phyloP scores from a whole-genome alignment of 2,329 filamentous ascomycete species.

The Chrysoporthe deuterocubensis region DNA sequence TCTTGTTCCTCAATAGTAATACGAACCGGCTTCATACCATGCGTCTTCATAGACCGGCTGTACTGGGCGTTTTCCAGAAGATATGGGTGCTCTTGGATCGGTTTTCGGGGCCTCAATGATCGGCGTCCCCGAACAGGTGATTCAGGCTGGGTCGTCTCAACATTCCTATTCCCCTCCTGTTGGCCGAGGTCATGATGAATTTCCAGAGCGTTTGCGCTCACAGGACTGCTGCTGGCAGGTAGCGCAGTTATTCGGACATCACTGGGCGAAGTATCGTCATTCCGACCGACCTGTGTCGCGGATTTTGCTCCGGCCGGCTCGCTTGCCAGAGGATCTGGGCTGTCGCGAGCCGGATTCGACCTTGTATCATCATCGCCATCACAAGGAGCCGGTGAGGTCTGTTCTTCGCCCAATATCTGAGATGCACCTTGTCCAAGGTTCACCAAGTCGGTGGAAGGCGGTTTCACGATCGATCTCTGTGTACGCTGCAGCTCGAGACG shows the following conservation, averaged over 20 bases:
- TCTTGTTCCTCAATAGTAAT: slow-evolving; percentile 41
- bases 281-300: background rate
- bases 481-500: slow-evolving; percentile 13
- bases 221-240: slow-evolving; percentile 24
- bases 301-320: background rate
- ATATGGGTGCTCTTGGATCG: slow-evolving; percentile 65
- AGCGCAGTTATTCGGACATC: slow-evolving; percentile 32
- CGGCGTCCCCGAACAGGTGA: slow-evolving; percentile 36
- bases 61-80: slow-evolving; percentile 60
- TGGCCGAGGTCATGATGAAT: background rate
- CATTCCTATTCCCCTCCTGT: background rate
- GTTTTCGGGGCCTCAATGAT: slow-evolving; percentile 62
- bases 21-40: slow-evolving; percentile 58
- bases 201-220: background rate
- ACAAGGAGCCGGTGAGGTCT: background rate
- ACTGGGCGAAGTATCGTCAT: slow-evolving; percentile 36
- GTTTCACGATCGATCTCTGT: background rate
- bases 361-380: background rate
- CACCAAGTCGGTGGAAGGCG: background rate
- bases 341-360: background rate
- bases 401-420: background rate
- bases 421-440: background rate
- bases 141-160: background rate
- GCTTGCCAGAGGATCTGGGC: slow-evolving; percentile 15
- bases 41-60: slow-evolving; percentile 55